Percentiles rank a stretch among this genome's conserved stretches.
Conservation (phyloP, 1,284 basidiomycete genomes). For the Somion occarium region DNA sequence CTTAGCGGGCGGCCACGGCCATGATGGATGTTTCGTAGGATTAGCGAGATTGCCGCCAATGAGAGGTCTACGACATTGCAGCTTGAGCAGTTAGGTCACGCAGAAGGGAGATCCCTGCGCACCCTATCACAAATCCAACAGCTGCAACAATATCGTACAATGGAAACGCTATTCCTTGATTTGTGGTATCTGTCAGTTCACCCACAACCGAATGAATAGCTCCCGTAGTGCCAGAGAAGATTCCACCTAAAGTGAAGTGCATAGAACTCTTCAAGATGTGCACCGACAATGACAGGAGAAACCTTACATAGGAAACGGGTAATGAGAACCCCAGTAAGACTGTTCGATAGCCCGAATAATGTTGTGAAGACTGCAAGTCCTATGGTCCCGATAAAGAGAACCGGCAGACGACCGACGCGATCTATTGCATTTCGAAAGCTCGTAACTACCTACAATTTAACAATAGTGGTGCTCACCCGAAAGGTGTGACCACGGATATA, state of each 20-base stretch:
- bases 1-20: background rate
- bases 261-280: conserved; percentile 17
- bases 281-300: background rate
- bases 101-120: conserved; percentile 8
- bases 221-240: conserved; percentile 55
- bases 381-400: conserved; percentile 49
- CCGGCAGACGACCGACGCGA: conserved; percentile 52
- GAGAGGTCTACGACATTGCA: conserved; percentile 39
- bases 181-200: conserved; percentile 63
- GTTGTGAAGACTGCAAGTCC: conserved; percentile 46
- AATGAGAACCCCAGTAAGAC: conserved; percentile 40
- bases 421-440: conserved; percentile 41
- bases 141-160: conserved; percentile 60
- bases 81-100: background rate
- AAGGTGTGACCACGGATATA: conserved; percentile 30
- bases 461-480: conserved; percentile 22
- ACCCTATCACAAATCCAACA: conserved; percentile 58
- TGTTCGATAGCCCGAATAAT: conserved; percentile 51
- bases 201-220: conserved; percentile 58
- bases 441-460: background rate
- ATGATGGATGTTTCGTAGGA: conserved; percentile 34
- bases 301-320: conserved; percentile 35
- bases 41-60: conserved; percentile 59
- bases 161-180: conserved; percentile 57
- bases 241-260: conserved; percentile 18